phyloP scores from a whole-genome alignment of 805 yeast genomes.

The Metschnikowia orientalis region DNA sequence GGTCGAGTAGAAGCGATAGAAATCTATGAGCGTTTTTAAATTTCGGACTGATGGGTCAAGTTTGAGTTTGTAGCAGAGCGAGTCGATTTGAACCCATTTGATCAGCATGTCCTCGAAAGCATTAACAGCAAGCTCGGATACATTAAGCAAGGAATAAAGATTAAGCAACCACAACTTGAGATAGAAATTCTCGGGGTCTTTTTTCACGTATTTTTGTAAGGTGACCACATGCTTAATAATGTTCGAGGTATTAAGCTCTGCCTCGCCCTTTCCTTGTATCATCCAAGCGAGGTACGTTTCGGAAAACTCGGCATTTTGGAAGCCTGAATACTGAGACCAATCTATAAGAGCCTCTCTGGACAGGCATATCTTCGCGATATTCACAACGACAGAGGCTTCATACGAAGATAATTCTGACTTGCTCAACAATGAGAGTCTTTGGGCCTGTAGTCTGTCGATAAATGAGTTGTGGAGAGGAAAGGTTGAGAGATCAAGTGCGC shows the following conservation, averaged over 20 bases:
- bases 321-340: conserved; percentile 6
- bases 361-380: conserved; percentile 11
- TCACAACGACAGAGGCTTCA: conserved; percentile 6
- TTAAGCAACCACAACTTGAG: conserved; percentile 67
- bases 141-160: conserved; percentile 56
- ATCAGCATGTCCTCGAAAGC: conserved; percentile 56
- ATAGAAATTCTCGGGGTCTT: conserved; percentile 71
- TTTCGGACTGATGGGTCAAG: conserved; percentile 40
- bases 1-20: conserved; percentile 50
- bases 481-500: conserved; percentile 50
- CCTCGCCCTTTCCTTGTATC: conserved; percentile 15
- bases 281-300: conserved; percentile 14
- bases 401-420: conserved; percentile 1
- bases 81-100: conserved; percentile 74
- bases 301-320: conserved; percentile 8
- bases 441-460: conserved; percentile 2
- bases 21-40: conserved; percentile 28
- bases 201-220: conserved; percentile 50
- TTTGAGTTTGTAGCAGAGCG: conserved; percentile 51
- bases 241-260: conserved; percentile 21
- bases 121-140: conserved; percentile 43
- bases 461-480: conserved; percentile 8
- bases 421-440: conserved; percentile 1
- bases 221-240: conserved; percentile 43
- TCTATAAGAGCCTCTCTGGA: conserved; percentile 2